Evolutionary conservation across 768 basidiomycete species (phyloP), one percentile per base, ranked within the genome.

Genomic region (Lentinula guzmanii): DNA sequence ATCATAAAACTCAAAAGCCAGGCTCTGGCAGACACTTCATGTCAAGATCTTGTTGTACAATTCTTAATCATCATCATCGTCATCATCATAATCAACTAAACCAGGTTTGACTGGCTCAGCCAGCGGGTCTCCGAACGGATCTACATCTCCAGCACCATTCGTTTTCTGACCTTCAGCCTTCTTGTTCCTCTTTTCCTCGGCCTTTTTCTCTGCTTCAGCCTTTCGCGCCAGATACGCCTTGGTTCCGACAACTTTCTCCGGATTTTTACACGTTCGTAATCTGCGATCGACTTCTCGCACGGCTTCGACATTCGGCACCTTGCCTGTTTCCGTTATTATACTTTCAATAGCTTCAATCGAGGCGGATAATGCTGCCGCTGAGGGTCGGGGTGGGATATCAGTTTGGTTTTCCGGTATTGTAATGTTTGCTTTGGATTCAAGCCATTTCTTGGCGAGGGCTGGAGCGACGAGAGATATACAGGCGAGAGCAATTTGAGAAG

Each of bases 201-300:
- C 87, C 67, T 80, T 82, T 58, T 76, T 82, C 66, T 91, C 90
- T 61, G 86, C 85, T 65, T 86, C 87, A n/a, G 79, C 84, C 65
- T 84, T 86, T 70, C 85, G 86, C 21, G 84, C 82, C 28, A 87
- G 71, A 71, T 89, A 94, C 2, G 91, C 89, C 63, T 85, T 87
- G 64, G 87, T 96, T n/a, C 94, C 95, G 11, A 87, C 85, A 5
- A 96, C 87, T 72, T 95, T 97, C 73, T 96, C 95, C 4, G 97
- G 97, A 68, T 99, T 98, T 71, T 94, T 92, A 78, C 96, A 98
- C 41, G 89, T 69, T 68, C 85, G 88, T 51, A 99, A 76, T 50
- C 94, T 80, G 69, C 89, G 83, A 71, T 99, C 97, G 6, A 98
- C 88, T 68, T 91, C 90, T 13, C 91, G 89, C 13, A 98, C 94